Evolutionary conservation across 1,284 basidiomycete genomes (phyloP).

Genomic region (Ceratobasidium sp.): DNA sequence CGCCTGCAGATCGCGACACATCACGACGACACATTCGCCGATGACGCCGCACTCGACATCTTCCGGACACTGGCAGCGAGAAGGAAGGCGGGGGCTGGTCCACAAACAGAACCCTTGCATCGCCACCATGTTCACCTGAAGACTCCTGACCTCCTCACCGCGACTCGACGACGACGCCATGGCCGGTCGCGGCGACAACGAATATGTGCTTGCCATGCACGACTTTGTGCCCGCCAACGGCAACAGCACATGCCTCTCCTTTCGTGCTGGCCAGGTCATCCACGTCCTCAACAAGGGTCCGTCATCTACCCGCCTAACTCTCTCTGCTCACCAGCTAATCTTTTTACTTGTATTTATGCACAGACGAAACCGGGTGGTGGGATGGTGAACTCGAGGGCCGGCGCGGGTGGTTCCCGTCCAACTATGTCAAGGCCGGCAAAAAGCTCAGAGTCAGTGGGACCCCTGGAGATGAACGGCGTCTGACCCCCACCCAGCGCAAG

Average conservation of each 20-base stretch:
- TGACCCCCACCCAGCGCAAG: neutral
- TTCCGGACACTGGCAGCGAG: too few species aligned
- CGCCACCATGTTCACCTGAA: neutral
- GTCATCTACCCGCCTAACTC: neutral
- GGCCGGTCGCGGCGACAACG: constrained; percentile 32
- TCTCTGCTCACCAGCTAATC: neutral
- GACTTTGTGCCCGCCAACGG: constrained; percentile 78
- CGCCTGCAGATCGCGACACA: neutral
- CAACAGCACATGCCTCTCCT: constrained; percentile 84
- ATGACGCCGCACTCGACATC: neutral
- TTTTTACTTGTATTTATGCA: constrained; percentile 47
- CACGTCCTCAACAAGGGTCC: constrained; percentile 70
- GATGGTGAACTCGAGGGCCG: constrained; percentile 89
- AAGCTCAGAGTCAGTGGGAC: neutral
- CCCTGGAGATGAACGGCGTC: neutral
- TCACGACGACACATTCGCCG: neutral
- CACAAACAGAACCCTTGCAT: neutral
- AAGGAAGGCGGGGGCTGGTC: too few species aligned
- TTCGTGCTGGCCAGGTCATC: constrained; percentile 89
- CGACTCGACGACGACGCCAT: neutral
- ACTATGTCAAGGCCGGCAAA: constrained; percentile 57
- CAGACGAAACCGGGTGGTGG: constrained; percentile 94
- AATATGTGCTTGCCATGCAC: constrained; percentile 82
- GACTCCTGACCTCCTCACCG: neutral
- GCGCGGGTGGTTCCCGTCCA: constrained; percentile 99